Conservation (phyloP, 75 land plant genomes). For the Cunninghamia lanceolata region DNA sequence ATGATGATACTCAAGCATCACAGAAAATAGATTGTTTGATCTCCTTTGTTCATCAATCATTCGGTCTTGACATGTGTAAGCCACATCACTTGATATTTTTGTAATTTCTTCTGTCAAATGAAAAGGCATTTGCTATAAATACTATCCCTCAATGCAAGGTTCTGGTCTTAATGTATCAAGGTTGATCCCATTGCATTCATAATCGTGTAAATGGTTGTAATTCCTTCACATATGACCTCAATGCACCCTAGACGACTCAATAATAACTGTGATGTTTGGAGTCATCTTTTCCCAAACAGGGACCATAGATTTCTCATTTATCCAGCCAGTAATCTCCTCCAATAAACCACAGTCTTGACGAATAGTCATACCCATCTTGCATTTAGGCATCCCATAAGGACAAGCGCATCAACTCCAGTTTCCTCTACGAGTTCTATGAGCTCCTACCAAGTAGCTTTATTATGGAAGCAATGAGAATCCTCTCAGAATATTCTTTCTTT, state of each 20-base stretch:
- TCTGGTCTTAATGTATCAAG: constrained; percentile 92
- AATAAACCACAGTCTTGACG: constrained; percentile 89
- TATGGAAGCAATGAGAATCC: constrained; percentile 94
- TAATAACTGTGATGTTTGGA: constrained; percentile 94
- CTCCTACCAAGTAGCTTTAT: constrained; percentile 94
- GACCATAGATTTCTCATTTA: constrained; percentile 89
- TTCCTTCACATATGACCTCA: constrained; percentile 85
- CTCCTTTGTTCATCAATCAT: too few species aligned
- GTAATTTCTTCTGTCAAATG: too few species aligned
- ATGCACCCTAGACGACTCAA: constrained; percentile 80
- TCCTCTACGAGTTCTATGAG: constrained; percentile 95
- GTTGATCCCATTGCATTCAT: constrained; percentile 97
- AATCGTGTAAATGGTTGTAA: constrained; percentile 94
- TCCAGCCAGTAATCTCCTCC: constrained; percentile 95
- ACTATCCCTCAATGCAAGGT: constrained; percentile 99
- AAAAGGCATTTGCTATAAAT: too few species aligned
- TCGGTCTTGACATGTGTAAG: too few species aligned
- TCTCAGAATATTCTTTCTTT: constrained; percentile 92
- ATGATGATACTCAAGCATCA: too few species aligned
- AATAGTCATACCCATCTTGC: constrained; percentile 97
- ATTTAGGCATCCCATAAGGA: constrained; percentile 99
- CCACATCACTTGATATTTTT: too few species aligned
- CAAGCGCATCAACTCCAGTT: constrained; percentile 99
- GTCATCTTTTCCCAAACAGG: constrained; percentile 99
- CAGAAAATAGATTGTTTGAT: too few species aligned